Percentiles rank a stretch among this genome's conserved stretches.
These are phyloP conservation scores for Capronia epimyces DNA, from an alignment of 2,329 filamentous ascomycete genomes.

Conservation along the genomic window DNA sequence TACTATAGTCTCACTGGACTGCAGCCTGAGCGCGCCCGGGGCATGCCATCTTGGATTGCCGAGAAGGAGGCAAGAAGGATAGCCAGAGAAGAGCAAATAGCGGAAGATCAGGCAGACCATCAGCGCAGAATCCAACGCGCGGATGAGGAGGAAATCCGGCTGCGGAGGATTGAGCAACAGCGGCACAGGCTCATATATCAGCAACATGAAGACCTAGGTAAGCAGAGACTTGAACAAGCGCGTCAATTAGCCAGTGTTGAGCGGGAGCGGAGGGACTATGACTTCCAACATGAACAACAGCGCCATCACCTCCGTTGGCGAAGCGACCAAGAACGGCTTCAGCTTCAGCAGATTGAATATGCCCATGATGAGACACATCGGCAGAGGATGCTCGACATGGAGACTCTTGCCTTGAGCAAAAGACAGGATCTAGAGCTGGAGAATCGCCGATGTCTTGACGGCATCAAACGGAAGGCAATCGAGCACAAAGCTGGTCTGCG, in stretches of 20 bases:
- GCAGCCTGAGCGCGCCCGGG: not conserved
- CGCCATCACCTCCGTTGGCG: not conserved
- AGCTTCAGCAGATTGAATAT: not conserved
- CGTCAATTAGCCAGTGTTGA: not conserved
- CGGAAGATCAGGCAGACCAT: not conserved
- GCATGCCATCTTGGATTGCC: not conserved
- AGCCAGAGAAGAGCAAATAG: not conserved
- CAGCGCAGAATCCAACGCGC: not conserved
- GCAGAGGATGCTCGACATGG: not conserved
- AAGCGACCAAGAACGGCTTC: not conserved
- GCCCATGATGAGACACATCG: not conserved
- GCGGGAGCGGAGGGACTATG: not conserved
- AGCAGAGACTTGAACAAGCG: not conserved
- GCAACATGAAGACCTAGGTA: not conserved
- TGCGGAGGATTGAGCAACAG: not conserved
- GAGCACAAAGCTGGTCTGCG: not conserved
- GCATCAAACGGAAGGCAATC: not conserved
- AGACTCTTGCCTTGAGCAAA: not conserved
- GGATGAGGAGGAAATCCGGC: not conserved
- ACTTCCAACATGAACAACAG: not conserved
- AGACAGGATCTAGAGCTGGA: not conserved
- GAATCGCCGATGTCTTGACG: not conserved
- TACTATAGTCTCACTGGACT: not conserved
- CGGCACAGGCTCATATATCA: not conserved
- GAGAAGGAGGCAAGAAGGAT: not conserved